phyloP scores from a whole-genome alignment of 169 alveolate species.

The Plasmodium yoelii region DNA sequence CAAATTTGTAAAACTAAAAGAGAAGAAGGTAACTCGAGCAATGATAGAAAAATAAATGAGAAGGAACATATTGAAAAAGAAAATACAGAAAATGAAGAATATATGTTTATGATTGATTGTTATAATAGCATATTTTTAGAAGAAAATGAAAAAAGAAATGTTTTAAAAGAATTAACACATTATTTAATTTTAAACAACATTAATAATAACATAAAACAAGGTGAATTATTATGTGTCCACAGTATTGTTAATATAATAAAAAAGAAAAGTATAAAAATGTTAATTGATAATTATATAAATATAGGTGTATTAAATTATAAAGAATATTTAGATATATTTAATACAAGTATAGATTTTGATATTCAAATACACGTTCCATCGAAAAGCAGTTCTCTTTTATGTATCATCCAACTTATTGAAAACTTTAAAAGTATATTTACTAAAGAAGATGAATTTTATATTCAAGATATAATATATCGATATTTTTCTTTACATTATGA shows the following conservation, averaged over 20 bases:
- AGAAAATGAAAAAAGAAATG: constrained; percentile 58
- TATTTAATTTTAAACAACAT: constrained; percentile 86
- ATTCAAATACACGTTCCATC: constrained; percentile 74
- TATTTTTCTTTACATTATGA: constrained; percentile 71
- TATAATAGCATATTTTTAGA: constrained; percentile 58
- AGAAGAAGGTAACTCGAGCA: not conserved
- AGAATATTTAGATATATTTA: constrained; percentile 73
- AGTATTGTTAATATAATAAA: constrained; percentile 86
- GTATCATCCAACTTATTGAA: constrained; percentile 69
- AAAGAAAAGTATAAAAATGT: constrained; percentile 83
- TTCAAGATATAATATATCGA: constrained; percentile 53
- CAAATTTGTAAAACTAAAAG: not conserved
- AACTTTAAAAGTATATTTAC: constrained; percentile 57
- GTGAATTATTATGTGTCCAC: constrained; percentile 84
- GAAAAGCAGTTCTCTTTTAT: constrained; percentile 60
- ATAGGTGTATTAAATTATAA: constrained; percentile 76
- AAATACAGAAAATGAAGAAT: constrained; percentile 16
- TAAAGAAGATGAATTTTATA: constrained; percentile 47
- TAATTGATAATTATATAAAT: constrained; percentile 85
- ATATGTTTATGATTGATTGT: constrained; percentile 41
- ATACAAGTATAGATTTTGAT: constrained; percentile 75
- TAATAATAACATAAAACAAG: constrained; percentile 83
- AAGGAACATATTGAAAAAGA: not conserved
- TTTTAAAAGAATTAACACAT: constrained; percentile 80
- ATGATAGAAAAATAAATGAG: not conserved